These are phyloP conservation scores for Sanghuangporus sanghuang DNA, from an alignment of 1,284 basidiomycete genomes.

Conservation along the genomic window DNA sequence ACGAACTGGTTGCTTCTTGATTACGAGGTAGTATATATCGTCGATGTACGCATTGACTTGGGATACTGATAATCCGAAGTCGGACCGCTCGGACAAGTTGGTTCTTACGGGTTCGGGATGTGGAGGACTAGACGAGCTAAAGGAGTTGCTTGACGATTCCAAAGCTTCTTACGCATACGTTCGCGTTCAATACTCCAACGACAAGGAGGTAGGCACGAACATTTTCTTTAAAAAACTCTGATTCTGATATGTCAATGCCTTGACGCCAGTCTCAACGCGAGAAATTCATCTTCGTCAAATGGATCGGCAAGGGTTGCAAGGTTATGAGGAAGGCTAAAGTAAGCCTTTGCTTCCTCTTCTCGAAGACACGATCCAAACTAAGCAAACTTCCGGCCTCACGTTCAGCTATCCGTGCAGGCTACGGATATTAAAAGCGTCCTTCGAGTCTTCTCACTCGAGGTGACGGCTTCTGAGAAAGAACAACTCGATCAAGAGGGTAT, in stretches of 20 bases:
- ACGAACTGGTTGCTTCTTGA: slow-evolving; percentile 85
- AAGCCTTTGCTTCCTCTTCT: slow-evolving; percentile 26
- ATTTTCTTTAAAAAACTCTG: too few relatives aligned
- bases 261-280: slow-evolving; percentile 56
- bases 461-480: slow-evolving; percentile 73
- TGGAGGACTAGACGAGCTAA: slow-evolving; percentile 74
- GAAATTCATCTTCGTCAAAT: slow-evolving; percentile 87
- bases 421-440: slow-evolving; percentile 82
- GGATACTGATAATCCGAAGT: slow-evolving; percentile 31
- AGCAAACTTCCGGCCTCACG: slow-evolving; percentile 4
- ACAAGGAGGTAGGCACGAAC: slow-evolving; percentile 47
- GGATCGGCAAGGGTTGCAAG: slow-evolving; percentile 84
- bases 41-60: slow-evolving; percentile 10
- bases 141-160: slow-evolving; percentile 64
- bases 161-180: slow-evolving; percentile 82
- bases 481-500: slow-evolving; percentile 83
- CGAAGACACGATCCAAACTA: slow-evolving; percentile 12
- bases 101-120: slow-evolving; percentile 71
- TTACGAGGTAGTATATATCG: slow-evolving; percentile 57
- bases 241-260: neutral
- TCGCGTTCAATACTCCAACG: slow-evolving; percentile 80
- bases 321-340: slow-evolving; percentile 91
- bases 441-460: slow-evolving; percentile 79
- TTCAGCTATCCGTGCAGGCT: slow-evolving; percentile 81
- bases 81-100: slow-evolving; percentile 80